phyloP scores from a whole-genome alignment of 805 yeast species.

The Saccharomycopsis amapae region DNA sequence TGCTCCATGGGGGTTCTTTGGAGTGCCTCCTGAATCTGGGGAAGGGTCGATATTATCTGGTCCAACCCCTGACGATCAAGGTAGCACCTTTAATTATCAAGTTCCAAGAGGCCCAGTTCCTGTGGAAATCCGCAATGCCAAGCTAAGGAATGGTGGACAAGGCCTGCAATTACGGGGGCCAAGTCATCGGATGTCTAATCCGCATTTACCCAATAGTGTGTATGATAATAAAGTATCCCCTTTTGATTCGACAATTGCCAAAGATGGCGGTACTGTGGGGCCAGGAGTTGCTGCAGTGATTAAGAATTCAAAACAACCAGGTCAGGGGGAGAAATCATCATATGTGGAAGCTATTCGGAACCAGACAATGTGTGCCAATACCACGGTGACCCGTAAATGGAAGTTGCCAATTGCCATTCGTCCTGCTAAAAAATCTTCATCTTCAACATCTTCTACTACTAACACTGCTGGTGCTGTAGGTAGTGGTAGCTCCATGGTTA shows the following conservation, averaged over 20 bases:
- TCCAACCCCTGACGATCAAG: no score
- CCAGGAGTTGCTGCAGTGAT: slow-evolving; percentile 4
- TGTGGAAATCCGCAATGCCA: no score
- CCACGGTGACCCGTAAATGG: slow-evolving; percentile 12
- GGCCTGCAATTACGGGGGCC: background rate
- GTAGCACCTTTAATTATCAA: background rate
- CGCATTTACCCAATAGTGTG: slow-evolving; percentile 14
- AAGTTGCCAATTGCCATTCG: slow-evolving; percentile 18
- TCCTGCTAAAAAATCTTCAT: slow-evolving; percentile 7
- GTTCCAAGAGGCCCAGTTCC: background rate
- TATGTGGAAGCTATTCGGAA: slow-evolving; percentile 19
- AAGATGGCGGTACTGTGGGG: background rate
- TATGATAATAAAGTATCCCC: no score
- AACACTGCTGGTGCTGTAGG: no score
- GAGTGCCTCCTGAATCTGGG: no score
- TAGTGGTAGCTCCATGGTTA: no score
- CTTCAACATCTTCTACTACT: no score
- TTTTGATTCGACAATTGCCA: no score
- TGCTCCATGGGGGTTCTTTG: no score
- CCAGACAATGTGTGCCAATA: slow-evolving; percentile 15
- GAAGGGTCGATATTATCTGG: no score
- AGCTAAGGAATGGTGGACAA: no score
- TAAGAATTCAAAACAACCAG: slow-evolving; percentile 1
- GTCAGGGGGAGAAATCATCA: slow-evolving; percentile 12
- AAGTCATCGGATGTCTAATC: slow-evolving; percentile 11